Base-by-base conservation (phyloP, 2,329 filamentous ascomycete genomes). In the Zymoseptoria brevis region DNA sequence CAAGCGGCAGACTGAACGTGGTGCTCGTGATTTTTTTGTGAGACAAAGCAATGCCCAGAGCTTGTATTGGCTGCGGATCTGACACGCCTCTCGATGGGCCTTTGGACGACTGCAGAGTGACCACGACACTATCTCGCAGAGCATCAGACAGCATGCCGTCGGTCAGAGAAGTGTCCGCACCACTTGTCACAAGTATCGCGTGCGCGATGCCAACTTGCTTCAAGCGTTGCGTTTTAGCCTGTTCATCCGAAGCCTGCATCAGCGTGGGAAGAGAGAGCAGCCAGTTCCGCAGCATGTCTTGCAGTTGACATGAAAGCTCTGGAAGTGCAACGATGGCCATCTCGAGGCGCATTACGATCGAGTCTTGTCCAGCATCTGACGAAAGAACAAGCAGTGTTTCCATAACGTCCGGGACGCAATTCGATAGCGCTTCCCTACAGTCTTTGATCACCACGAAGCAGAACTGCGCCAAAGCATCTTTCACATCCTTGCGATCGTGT, bases 191-290 rank as follows among this genome's bases (percentile, higher is more conserved):
- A 19, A 94, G 76, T 7, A 93, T 72, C 29, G 83, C 79, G 56
- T 90, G 85, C 0, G 88, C 86, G 53, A 86, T 87, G 13, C 87
- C 83, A n/a, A 99, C 81, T 62, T 93, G 89, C 26, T 82, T 81
- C 24, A 97, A 81, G 1, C 87, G 85, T 57, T 82, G 81, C 62
- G 85, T 81, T 71, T 95, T 96, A 26, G 81, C 78, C n/a, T 80
- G 80, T 66, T 96, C 90, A 67, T 97, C 91, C 65, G 86, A 87
- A 8, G 86, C 84, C 71, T 93, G 90, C 85, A 96, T 92, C 13
- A 90, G 75, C 16, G 91, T 83, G 4, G 93, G 87, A 19, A 99
- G 81, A 49, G 89, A 87, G 2, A 84, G 83, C 22, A 92, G 82
- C 91, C 92, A 96, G 56, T 85, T 86, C 71, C 93, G 88, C 0